phyloP scores from a whole-genome alignment of 169 alveolate genomes.

The Fabrea salina region DNA sequence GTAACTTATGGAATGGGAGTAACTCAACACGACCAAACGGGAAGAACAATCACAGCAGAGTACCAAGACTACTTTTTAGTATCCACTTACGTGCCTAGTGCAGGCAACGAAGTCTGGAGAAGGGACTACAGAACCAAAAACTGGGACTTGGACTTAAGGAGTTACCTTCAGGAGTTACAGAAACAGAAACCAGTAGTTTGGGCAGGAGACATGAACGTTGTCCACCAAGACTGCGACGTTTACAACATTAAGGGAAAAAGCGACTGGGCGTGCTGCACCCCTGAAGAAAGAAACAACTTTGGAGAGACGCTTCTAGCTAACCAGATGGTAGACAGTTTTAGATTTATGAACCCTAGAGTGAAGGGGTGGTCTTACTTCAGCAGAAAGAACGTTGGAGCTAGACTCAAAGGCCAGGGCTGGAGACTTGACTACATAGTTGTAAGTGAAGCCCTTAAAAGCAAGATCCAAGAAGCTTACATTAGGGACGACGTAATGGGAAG shows the following conservation, averaged over 20 bases:
- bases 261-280: neutral
- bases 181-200: slow-evolving; percentile 61
- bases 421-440: neutral
- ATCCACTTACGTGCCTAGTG: slow-evolving; percentile 69
- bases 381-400: neutral
- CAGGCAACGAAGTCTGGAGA: slow-evolving; percentile 62
- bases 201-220: slow-evolving; percentile 77
- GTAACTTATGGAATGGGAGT: slow-evolving; percentile 55
- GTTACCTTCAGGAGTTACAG: slow-evolving; percentile 44
- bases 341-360: neutral
- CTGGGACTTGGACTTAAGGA: slow-evolving; percentile 71
- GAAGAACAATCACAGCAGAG: slow-evolving; percentile 67
- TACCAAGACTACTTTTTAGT: slow-evolving; percentile 64
- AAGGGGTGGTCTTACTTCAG: neutral
- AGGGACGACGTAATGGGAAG: slow-evolving; percentile 51
- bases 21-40: slow-evolving; percentile 62
- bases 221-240: slow-evolving; percentile 60
- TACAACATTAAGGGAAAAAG: neutral
- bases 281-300: neutral
- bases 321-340: neutral
- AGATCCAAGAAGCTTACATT: slow-evolving; percentile 50
- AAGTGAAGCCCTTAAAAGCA: slow-evolving; percentile 14
- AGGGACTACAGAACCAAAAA: slow-evolving; percentile 65
- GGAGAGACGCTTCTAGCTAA: neutral
- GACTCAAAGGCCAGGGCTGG: neutral